phyloP scores from a whole-genome alignment of 2,329 filamentous ascomycete species.

The Colletotrichum filicis region DNA sequence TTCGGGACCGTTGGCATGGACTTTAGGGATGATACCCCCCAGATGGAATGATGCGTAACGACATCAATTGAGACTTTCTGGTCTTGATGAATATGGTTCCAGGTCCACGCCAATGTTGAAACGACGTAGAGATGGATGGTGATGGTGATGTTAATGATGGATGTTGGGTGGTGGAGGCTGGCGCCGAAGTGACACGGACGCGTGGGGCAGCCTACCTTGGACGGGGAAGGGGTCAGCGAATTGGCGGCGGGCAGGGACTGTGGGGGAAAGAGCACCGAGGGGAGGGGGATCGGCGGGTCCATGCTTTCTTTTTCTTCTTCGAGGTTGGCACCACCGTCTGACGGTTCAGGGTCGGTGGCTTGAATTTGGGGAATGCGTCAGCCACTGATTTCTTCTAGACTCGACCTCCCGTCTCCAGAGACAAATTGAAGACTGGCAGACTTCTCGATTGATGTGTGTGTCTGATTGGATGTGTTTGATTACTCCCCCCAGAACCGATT shows the following conservation, averaged over 20 bases:
- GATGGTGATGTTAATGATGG: too few relatives aligned
- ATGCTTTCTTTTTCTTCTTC: conserved; percentile 5
- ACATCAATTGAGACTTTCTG: not conserved
- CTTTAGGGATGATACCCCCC: not conserved
- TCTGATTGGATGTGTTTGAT: not conserved
- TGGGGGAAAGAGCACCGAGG: conserved; percentile 9
- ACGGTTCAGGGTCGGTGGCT: not conserved
- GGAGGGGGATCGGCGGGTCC: conserved; percentile 30
- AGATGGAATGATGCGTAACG: not conserved
- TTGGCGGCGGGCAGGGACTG: not conserved
- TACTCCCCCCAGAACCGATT: not conserved
- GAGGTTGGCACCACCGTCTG: not conserved
- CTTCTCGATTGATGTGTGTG: too few relatives aligned
- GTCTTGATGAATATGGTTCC: not conserved
- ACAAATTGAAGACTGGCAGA: too few relatives aligned
- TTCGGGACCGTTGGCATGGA: not conserved
- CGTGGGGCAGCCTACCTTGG: not conserved
- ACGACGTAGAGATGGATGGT: too few relatives aligned
- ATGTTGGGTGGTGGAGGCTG: not conserved
- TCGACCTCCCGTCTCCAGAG: too few relatives aligned
- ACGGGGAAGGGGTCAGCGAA: not conserved
- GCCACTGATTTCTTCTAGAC: not conserved
- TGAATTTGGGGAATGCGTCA: not conserved
- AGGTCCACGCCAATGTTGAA: too few relatives aligned
- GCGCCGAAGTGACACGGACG: conserved; percentile 10